Base-by-base conservation (phyloP, 306 rosid species). In the Trifolium fragiferum region DNA sequence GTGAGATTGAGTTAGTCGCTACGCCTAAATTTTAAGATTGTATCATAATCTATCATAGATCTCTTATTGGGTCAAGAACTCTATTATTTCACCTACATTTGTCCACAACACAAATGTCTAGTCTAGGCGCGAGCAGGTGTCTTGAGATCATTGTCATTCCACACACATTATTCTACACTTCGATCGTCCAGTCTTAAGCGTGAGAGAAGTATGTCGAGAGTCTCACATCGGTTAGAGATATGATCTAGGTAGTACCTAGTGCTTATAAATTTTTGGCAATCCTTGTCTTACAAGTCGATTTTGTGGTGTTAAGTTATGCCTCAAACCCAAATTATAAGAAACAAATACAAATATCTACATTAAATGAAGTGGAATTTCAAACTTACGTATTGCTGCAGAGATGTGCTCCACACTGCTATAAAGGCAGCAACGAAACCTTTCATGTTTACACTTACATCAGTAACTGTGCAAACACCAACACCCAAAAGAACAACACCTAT, bases 351-450 rank as follows among this genome's bases (percentile, higher is more conserved):
- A 11, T 19, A 59, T 30, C 30, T 10, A 49, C 62, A 21, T 67
- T 3, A 59, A 59, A 20, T 50, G 41, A 12, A 47, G 44, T 50
- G 10, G 47, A 78, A 32, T 44, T 73, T 46, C 49, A 51, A 21
- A 85, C 96, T 80, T 84, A 92, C 96, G 81, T 92, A 92, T 78
- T 92, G 97, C 84, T 92, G 96, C 75, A 92, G 78, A 58, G 96
- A 68, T 67, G 97, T 92, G 82, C 97, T 89, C 93, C 97, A 92
- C 35, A 92, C 96, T 33, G 97, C 97, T 69, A 92, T 76, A 21
- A 81, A 66, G 74, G 97, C 97, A 35, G 97, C 96, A 64, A 92
- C 12, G 21, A 92, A 88, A 55, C 97, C 97, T 74, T 41, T 85
- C 59, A 80, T 37, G 63, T 92, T 92, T 61, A 92, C 97, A 67